Base-by-base conservation (phyloP, 345 rosid genomes). In the Geranium brycei region DNA sequence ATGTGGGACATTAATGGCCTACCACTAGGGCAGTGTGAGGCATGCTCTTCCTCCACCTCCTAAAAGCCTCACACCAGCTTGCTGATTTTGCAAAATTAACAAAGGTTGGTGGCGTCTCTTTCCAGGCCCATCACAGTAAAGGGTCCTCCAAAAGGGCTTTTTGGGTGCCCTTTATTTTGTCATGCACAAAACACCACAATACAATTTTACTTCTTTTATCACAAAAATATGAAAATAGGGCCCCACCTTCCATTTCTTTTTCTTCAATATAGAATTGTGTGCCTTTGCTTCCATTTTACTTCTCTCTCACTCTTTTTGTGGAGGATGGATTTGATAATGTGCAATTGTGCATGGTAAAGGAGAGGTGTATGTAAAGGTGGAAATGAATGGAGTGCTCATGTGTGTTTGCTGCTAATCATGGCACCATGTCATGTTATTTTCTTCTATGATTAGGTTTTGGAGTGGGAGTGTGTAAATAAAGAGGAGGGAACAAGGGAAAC, bases 231-330 rank as follows among this genome's bases (percentile, higher is more conserved):
- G 31, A 59, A 55, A 51, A 16, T 3, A 38, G 3, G 77, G 66
- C 76, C 78, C 84, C 75, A 76, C 79, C 59, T 59, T 67, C 55
- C 76, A 76, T 69, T 64, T 63, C 53, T 13, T 77, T 67, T 63
- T 57, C 35, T 70, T 72, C 72, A 63, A 79, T 69, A 73, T 77
- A 67, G 80, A 75, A 61, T 73, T 75, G 73, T 72, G 69, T 68
- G 58, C 63, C 81, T 81, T 84, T 81, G 82, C 84, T 84, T 81
- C 82, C 78, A 72, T 78, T 80, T 79, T 69, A 84, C 84, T 78
- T 51, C 70, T 81, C 68, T 66, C 61, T 64, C 59, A 67, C 71
- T 58, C 62, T 11, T 47, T 47, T 8, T 47, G 53, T 47, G 53
- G 12, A 2, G 53, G 15, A 13, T 47, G 13, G 13, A 47, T 47